Conservation (phyloP, 2,329 filamentous ascomycete genomes). For the Neospermospora avenae region DNA sequence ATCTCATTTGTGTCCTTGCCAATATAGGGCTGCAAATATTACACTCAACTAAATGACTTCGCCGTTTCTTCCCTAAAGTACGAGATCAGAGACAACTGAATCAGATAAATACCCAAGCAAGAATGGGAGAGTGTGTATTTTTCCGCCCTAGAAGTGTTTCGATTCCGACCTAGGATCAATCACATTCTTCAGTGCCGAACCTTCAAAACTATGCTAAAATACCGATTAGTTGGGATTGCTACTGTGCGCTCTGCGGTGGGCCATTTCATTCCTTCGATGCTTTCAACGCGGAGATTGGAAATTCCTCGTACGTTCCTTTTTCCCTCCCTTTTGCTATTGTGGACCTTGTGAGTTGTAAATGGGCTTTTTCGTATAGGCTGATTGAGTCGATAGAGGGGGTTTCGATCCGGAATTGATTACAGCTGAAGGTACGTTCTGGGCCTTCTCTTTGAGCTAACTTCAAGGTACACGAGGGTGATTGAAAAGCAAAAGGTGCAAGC, state of each 20-base stretch:
- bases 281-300: conserved; percentile 2
- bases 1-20: too few species aligned
- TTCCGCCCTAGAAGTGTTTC: too few species aligned
- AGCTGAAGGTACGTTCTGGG: conserved; percentile 11
- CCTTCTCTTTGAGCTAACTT: neutral
- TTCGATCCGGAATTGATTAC: conserved; percentile 10
- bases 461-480: too few species aligned
- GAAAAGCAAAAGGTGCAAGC: too few species aligned
- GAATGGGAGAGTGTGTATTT: neutral
- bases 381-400: neutral
- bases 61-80: too few species aligned
- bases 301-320: neutral
- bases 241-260: conserved; percentile 19
- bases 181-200: too few species aligned
- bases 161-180: too few species aligned
- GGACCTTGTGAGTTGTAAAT: neutral
- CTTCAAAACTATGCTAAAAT: neutral
- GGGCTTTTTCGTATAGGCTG: neutral
- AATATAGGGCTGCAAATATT: too few species aligned
- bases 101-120: too few species aligned
- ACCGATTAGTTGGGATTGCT: conserved; percentile 16
- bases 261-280: conserved; percentile 8
- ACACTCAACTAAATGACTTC: too few species aligned
- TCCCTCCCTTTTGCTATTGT: neutral
- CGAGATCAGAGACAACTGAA: too few species aligned